A percentile compares a stretch with the other conserved stretches of the same genome.
phyloP scores from a whole-genome alignment of 352 stramenopile genomes.

The Phytopythium cucurbitacearum region DNA sequence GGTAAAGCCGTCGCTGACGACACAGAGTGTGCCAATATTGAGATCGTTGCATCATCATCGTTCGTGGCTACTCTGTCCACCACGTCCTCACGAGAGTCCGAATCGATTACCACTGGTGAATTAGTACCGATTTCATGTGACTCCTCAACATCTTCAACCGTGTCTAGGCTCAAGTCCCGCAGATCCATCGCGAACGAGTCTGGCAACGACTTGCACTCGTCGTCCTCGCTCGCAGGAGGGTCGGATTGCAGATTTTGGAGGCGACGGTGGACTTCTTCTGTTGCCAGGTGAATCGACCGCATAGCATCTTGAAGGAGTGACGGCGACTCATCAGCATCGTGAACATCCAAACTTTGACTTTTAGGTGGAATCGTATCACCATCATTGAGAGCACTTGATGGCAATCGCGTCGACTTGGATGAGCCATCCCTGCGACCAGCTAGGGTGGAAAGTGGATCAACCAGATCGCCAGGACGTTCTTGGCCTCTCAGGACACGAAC shows the following conservation, averaged over 20 bases:
- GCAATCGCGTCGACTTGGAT: background rate
- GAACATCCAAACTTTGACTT: background rate
- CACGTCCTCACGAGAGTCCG: too few species aligned
- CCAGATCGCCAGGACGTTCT: background rate
- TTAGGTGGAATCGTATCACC: background rate
- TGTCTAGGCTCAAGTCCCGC: too few species aligned
- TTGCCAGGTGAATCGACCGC: conserved; percentile 8
- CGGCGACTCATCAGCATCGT: too few species aligned
- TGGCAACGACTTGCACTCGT: background rate
- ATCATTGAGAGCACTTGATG: background rate
- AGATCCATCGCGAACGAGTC: too few species aligned
- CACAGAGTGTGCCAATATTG: background rate
- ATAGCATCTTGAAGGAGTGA: background rate
- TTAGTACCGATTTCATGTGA: too few species aligned
- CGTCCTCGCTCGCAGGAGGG: background rate
- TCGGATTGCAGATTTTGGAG: conserved; percentile 1
- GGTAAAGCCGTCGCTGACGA: too few species aligned
- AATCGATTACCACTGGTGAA: too few species aligned
- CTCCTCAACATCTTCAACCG: too few species aligned
- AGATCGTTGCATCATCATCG: background rate
- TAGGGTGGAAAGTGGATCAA: background rate
- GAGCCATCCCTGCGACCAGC: background rate
- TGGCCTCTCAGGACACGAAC: conserved; percentile 6
- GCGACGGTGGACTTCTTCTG: conserved; percentile 9
- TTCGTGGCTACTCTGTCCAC: background rate